These are phyloP conservation scores for Zymoseptoria pseudotritici DNA, from an alignment of 2,329 filamentous ascomycete species.

Conservation along the genomic window DNA sequence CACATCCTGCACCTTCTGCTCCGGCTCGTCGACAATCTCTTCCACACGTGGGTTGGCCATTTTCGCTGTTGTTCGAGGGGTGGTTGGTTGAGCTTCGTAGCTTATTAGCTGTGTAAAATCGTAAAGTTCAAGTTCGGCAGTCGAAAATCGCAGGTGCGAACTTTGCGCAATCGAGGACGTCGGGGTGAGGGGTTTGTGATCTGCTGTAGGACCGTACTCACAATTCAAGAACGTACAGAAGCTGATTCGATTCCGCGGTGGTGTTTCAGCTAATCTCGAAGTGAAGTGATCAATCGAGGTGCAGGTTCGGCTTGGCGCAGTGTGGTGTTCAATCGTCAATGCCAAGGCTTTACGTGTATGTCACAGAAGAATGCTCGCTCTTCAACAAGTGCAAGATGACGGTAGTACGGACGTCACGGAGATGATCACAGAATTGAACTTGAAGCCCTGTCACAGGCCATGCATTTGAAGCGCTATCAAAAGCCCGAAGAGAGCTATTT, in stretches of 20 bases:
- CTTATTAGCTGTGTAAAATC: background rate
- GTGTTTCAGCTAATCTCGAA: background rate
- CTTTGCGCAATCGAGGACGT: background rate
- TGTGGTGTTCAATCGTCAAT: background rate
- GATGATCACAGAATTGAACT: slow-evolving; percentile 1
- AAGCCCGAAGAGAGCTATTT: slow-evolving; percentile 18
- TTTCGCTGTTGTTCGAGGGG: slow-evolving; percentile 39
- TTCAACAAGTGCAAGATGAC: background rate
- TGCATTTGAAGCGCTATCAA: slow-evolving; percentile 22
- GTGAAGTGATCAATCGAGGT: background rate
- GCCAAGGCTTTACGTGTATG: background rate
- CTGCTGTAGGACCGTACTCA: background rate
- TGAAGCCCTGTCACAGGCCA: slow-evolving; percentile 10
- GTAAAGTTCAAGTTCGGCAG: background rate
- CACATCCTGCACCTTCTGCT: slow-evolving; percentile 53
- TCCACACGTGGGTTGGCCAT: slow-evolving; percentile 99
- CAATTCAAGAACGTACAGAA: background rate
- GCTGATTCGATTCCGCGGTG: background rate
- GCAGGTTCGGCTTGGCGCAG: background rate
- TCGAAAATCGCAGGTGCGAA: background rate
- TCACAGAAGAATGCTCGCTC: background rate
- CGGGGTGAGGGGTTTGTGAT: background rate
- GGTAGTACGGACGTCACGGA: background rate
- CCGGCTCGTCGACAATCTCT: slow-evolving; percentile 85
- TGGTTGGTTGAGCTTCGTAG: slow-evolving; percentile 1